Percentiles rank a stretch among this genome's conserved stretches.
Conservation (phyloP, 192 early-diverging fungal genomes). For the Phycomyces blakesleeanus region DNA sequence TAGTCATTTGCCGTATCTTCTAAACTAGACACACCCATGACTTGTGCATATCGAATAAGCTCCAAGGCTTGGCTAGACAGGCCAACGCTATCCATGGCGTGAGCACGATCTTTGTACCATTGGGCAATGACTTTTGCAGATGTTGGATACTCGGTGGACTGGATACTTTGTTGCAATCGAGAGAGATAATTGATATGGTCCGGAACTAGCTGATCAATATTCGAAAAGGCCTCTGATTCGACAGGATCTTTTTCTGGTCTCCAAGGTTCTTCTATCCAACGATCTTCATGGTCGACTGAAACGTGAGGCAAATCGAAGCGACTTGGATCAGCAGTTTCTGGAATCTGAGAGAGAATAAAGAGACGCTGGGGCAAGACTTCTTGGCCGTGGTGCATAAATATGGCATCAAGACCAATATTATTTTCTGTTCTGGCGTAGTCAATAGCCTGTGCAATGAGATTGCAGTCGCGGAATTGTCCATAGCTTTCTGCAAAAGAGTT, state of each 20-base stretch:
- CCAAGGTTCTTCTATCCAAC: constrained; percentile 51
- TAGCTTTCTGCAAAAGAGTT: constrained; percentile 47
- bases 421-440: constrained; percentile 55
- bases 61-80: constrained; percentile 50
- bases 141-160: constrained; percentile 47
- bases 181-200: constrained; percentile 35
- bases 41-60: constrained; percentile 48
- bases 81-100: constrained; percentile 51
- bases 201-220: constrained; percentile 34
- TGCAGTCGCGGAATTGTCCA: constrained; percentile 54
- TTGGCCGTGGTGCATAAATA: constrained; percentile 59
- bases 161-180: constrained; percentile 29
- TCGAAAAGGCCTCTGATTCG: constrained; percentile 41
- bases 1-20: constrained; percentile 53
- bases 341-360: constrained; percentile 54
- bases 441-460: constrained; percentile 56
- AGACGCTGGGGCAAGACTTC: constrained; percentile 60
- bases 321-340: constrained; percentile 50
- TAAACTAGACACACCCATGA: constrained; percentile 46
- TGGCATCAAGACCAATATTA: constrained; percentile 50
- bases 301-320: constrained; percentile 35
- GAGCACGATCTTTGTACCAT: constrained; percentile 58
- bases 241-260: constrained; percentile 55
- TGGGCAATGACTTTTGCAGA: constrained; percentile 39
- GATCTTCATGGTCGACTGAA: constrained; percentile 30